Evolutionary conservation across 1,139 yeast species (phyloP).

Genomic region (Suhomyces kunorum): DNA sequence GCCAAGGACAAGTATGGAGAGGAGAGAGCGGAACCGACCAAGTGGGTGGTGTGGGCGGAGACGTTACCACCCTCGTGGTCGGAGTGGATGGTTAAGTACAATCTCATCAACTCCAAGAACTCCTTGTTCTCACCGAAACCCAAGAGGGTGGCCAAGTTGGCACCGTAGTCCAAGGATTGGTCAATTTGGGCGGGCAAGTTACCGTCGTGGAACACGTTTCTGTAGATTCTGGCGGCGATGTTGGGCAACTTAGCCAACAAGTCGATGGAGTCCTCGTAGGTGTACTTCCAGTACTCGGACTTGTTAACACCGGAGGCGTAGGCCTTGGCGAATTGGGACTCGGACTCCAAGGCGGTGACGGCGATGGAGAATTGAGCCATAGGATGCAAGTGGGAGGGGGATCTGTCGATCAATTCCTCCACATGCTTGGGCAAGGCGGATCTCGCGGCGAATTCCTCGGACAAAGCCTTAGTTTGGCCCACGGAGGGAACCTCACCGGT

Average conservation of each 20-base stretch:
- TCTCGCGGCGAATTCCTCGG: conserved; percentile 83
- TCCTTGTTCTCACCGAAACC: conserved; percentile 81
- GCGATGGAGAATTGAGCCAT: conserved; percentile 97
- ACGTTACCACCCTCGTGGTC: conserved; percentile 99
- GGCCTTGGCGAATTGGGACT: conserved; percentile 87
- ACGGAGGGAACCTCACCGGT: conserved; percentile 87
- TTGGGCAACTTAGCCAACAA: conserved; percentile 89
- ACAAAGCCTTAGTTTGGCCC: conserved; percentile 72
- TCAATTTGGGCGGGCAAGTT: conserved; percentile 67
- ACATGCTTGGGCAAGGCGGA: conserved; percentile 85
- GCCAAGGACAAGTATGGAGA: conserved; percentile 91
- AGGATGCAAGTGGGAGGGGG: conserved; percentile 90
- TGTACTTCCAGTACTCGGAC: conserved; percentile 88
- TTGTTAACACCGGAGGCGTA: conserved; percentile 88
- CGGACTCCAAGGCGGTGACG: conserved; percentile 86
- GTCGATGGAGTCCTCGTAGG: conserved; percentile 86
- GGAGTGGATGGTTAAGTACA: conserved; percentile 91
- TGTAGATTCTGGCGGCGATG: conserved; percentile 92
- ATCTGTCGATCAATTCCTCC: conserved; percentile 74
- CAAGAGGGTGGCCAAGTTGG: conserved; percentile 80
- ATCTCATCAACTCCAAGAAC: conserved; percentile 87
- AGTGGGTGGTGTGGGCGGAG: conserved; percentile 95
- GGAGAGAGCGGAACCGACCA: conserved; percentile 93
- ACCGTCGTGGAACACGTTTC: conserved; percentile 86
- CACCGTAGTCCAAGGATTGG: conserved; percentile 83